phyloP scores from a whole-genome alignment of 441 rosid species.

The Gossypium laxum region DNA sequence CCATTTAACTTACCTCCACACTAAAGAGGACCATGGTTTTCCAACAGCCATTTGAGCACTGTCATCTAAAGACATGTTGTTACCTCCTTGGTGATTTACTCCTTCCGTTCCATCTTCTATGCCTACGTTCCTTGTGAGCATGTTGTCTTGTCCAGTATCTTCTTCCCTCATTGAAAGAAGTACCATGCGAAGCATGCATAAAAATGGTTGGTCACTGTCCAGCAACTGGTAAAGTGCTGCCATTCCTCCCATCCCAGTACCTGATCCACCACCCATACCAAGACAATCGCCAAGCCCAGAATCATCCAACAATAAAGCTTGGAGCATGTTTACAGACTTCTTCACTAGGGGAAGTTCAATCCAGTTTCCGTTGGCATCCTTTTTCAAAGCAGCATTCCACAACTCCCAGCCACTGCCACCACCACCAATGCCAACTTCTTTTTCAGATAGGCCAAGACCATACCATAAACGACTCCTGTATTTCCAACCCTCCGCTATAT shows the following conservation, averaged over 20 bases:
- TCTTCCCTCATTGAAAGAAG: constrained; percentile 98
- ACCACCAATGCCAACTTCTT: constrained; percentile 56
- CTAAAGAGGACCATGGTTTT: constrained; percentile 71
- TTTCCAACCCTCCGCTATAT: constrained; percentile 97
- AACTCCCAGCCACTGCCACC: constrained; percentile 92
- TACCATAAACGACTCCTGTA: constrained; percentile 94
- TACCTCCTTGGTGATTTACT: constrained; percentile 28
- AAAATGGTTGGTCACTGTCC: constrained; percentile 98
- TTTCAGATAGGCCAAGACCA: constrained; percentile 80
- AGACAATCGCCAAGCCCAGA: constrained; percentile 99
- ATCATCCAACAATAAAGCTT: constrained; percentile 87
- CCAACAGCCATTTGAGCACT: constrained; percentile 47
- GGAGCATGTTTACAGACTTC: constrained; percentile 93
- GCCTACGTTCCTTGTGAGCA: constrained; percentile 56
- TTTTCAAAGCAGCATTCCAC: constrained; percentile 82
- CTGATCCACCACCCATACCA: constrained; percentile 98
- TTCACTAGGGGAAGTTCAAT: constrained; percentile 87
- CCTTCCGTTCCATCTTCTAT: constrained; percentile 46
- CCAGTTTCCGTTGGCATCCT: constrained; percentile 91
- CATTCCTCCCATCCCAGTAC: constrained; percentile 99
- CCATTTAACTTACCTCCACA: constrained; percentile 73
- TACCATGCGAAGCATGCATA: constrained; percentile 98
- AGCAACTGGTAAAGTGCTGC: constrained; percentile 82
- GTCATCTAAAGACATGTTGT: constrained; percentile 31
- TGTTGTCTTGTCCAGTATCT: constrained; percentile 71